Percentiles rank a stretch among this genome's conserved stretches.
Conservation (phyloP, 441 rosid species). For the Metrosideros polymorpha region DNA sequence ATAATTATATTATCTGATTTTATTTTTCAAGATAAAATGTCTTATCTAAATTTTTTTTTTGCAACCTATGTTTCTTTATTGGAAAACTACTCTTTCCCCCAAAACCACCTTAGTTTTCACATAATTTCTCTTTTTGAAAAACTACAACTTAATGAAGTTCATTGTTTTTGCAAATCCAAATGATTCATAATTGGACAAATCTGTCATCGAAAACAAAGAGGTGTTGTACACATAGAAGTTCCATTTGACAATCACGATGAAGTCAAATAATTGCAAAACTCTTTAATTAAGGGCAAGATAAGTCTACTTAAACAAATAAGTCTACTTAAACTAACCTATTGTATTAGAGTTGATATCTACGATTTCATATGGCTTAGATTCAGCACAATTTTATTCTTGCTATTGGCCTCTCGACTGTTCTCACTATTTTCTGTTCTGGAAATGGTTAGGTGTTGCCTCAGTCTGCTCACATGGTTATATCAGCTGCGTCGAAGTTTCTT, state of each 20-base stretch:
- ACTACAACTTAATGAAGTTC: background rate
- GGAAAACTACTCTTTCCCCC: background rate
- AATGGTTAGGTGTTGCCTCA: constrained; percentile 71
- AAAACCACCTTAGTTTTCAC: background rate
- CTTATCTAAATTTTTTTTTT: background rate
- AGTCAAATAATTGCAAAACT: background rate
- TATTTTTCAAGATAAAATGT: background rate
- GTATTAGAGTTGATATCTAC: background rate
- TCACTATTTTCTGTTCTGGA: constrained; percentile 11
- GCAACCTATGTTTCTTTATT: background rate
- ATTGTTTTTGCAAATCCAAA: background rate
- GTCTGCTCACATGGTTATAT: constrained; percentile 61
- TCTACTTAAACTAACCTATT: background rate
- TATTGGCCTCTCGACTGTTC: background rate
- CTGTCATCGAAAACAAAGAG: background rate
- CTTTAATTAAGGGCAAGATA: background rate
- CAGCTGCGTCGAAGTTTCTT: constrained; percentile 79
- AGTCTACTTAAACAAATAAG: background rate
- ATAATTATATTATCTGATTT: background rate
- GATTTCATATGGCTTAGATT: background rate
- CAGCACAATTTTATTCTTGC: background rate
- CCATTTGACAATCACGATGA: background rate
- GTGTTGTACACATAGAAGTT: background rate
- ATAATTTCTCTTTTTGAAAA: background rate
- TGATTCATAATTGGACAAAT: background rate